These are phyloP conservation scores for Debaryomyces nepalensis DNA, from an alignment of 1,139 yeast species.

Conservation along the genomic window DNA sequence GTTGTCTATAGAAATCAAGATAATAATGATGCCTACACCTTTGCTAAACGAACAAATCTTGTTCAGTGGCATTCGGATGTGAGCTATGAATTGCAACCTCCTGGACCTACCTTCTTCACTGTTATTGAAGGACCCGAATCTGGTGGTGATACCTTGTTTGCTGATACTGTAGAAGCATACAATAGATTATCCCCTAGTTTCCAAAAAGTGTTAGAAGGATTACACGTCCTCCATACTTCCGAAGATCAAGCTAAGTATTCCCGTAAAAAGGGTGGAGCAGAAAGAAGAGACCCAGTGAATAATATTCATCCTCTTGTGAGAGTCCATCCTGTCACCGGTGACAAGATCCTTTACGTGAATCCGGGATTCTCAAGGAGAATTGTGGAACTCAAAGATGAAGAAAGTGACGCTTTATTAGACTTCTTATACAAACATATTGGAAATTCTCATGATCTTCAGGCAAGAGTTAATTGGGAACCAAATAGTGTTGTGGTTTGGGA, in stretches of 20 bases:
- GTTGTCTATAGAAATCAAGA: slow-evolving; percentile 60
- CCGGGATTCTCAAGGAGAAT: slow-evolving; percentile 58
- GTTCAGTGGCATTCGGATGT: slow-evolving; percentile 69
- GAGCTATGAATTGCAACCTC: slow-evolving; percentile 69
- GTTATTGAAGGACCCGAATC: slow-evolving; percentile 62
- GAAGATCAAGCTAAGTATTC: slow-evolving; percentile 64
- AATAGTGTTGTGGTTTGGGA: slow-evolving; percentile 60
- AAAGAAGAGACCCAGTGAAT: slow-evolving; percentile 48
- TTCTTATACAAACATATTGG: slow-evolving; percentile 55
- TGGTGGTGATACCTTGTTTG: slow-evolving; percentile 74
- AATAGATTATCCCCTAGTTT: slow-evolving; percentile 61
- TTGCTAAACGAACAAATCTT: slow-evolving; percentile 37
- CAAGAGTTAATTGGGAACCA: slow-evolving; percentile 62
- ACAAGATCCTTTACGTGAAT: slow-evolving; percentile 57
- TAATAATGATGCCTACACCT: slow-evolving; percentile 33
- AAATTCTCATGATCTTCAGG: slow-evolving; percentile 55
- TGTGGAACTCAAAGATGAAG: slow-evolving; percentile 60
- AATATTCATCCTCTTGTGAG: slow-evolving; percentile 60
- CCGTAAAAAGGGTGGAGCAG: slow-evolving; percentile 43
- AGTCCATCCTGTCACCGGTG: slow-evolving; percentile 60
- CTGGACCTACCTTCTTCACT: slow-evolving; percentile 63
- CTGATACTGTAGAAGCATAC: slow-evolving; percentile 64
- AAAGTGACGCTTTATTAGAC: slow-evolving; percentile 53
- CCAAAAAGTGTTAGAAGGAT: slow-evolving; percentile 51
- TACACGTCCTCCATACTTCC: slow-evolving; percentile 65